Base-by-base conservation (phyloP, 2,329 filamentous ascomycete genomes). In the Colletotrichum endophyticum region DNA sequence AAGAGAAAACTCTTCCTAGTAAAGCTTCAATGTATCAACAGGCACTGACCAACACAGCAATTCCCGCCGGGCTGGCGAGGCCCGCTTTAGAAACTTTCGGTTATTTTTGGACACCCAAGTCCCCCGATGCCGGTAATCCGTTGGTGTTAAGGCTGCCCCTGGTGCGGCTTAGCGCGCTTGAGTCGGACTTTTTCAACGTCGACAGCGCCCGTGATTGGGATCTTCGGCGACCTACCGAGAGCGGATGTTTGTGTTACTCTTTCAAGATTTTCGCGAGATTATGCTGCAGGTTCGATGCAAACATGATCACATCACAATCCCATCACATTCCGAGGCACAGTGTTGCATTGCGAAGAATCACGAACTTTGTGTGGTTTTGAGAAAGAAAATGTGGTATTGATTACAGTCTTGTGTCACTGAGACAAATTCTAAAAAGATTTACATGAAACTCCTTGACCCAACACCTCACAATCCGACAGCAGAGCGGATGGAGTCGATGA, bases 401-500 rank as follows among this genome's bases (percentile, higher is more conserved):
- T 53, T 76, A 39, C 8, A 27, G 19, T 11, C 13, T 28, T 19
- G 16, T 57, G 27, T 66, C 57, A 15, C 28, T 13, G 19, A 66
- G 66, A 73, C 66, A 30, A 62, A 15, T 15, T 59, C 32, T n/a
- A 59, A 63, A 70, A 53, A 34, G 30, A 36, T 63, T 30, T 53
- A 44, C 36, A 56, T 9, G 39, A 56, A 25, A 16, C 6, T 13
- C 9, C 9, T 3, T 9, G 12, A 22, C 9, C 15, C 12, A 15
- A 57, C 11, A 9, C 5, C 19, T 74, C 66, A 76, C 70, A 76
- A 53, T 25, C 74, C 70, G 9, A 76, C 74, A 4, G 70, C 59
- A 15, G 70, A 32, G 59, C 74, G 74, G 28, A 76, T 76, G 11
- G 74, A 66, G 16, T 76, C 28, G 49, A 76, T 9, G 12, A 76